Evolutionary conservation across 106 monocot genomes (phyloP).

Genomic region (Triglochin maritima): DNA sequence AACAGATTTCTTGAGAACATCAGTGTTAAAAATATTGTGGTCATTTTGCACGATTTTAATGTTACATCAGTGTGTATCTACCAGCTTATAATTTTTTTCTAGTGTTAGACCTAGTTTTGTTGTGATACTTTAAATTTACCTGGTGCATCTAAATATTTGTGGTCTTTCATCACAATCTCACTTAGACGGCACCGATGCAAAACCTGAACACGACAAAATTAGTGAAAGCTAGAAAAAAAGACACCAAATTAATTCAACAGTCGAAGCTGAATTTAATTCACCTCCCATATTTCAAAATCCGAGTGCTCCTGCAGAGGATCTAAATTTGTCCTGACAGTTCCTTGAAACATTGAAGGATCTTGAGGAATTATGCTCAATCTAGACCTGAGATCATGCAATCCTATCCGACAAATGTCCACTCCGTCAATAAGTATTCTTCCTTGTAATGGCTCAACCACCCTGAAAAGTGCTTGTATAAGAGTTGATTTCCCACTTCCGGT

Average conservation of each 20-base stretch:
- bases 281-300: constrained; percentile 82
- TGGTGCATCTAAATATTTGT: constrained; percentile 57
- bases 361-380: constrained; percentile 85
- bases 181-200: constrained; percentile 50
- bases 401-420: constrained; percentile 46
- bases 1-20: too few relatives aligned
- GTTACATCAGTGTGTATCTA: too few relatives aligned
- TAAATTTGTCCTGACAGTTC: constrained; percentile 68
- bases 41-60: too few relatives aligned
- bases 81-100: too few relatives aligned
- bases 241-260: neutral
- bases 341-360: constrained; percentile 83
- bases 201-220: constrained; percentile 27
- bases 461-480: constrained; percentile 75
- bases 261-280: constrained; percentile 4
- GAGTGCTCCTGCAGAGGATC: constrained; percentile 68
- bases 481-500: constrained; percentile 98
- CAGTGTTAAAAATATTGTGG: too few relatives aligned
- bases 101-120: too few relatives aligned
- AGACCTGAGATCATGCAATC: constrained; percentile 74
- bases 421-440: constrained; percentile 73
- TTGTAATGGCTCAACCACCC: constrained; percentile 65
- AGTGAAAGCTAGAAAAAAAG: neutral
- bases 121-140: constrained; percentile 24
- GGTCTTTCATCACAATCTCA: constrained; percentile 42